Evolutionary conservation across 768 basidiomycete genomes (phyloP), one percentile per base, ranked within the genome.

Genomic region (Panus rudis): DNA sequence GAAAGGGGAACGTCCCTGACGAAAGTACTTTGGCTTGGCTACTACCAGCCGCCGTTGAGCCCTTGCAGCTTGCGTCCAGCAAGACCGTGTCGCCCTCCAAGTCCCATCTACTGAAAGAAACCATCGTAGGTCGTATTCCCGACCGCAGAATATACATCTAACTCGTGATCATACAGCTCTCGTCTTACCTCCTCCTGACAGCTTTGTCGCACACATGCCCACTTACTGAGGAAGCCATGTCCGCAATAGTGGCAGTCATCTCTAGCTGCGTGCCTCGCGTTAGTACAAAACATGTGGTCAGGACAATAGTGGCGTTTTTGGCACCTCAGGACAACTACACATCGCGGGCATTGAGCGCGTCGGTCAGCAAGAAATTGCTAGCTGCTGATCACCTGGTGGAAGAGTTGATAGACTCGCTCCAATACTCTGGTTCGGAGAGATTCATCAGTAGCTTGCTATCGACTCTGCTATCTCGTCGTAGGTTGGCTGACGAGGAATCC

Each of bases 141-240:
- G n/a, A n/a, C n/a, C n/a, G n/a, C 5, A 11, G 20, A 16, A 33
- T 28, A n/a, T 39, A 14, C 8, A 1, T 6, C 10, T 1, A 3
- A n/a, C 3, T 0, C 3, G 8, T 38, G n/a, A 32, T 30, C 32
- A 46, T 42, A 10, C 46, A 86, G 85, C 71, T 92, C 11, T 84
- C 79, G 34, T 78, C 76, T 51, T 86, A 84, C 53, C 72, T 91
- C 45, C 69, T 92, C 7, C 65, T 92, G 1, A 76, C 81, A 1
- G 70, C 79, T 0, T 68, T 93, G 19, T 78, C 85, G 0, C 78
- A 79, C 49, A 82, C 79, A 62, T 75, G 75, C 40, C 66, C 69
- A 11, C 54, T 93, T 25, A 69, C 77, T 1, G 51, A 75, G 1
- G 56, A 74, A 16, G 86, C 84, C 1, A 47, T 90, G 43, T 75